Base-by-base conservation (phyloP, 331 rosid genomes). In the Arachis monticola region DNA sequence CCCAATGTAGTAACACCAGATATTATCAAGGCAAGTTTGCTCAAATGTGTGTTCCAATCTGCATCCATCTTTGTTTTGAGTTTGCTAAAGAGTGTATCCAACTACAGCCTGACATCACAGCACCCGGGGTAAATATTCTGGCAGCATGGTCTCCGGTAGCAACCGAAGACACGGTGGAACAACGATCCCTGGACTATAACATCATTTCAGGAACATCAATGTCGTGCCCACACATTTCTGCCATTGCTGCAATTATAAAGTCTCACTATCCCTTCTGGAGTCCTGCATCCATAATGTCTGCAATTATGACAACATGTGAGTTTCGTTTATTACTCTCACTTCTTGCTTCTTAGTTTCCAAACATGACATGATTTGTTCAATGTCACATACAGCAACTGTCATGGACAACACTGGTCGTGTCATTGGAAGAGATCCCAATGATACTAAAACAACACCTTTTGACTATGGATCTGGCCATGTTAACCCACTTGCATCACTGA, bases 61-160 rank as follows among this genome's bases (percentile, higher is more conserved):
- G 3, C 5, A 44, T 65, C 77, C 56, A 41, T 31, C 45, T 35
- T 35, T 35, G 40, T 3, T 38, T 38, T 38, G 5, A 48, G 2
- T 9, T 41, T 40, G 31, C 45, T 55, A 62, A 41, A 69, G 79
- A 63, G 13, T 48, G 57, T 52, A 45, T 74, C 63, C 67, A 79
- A 69, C 65, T 65, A 87, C 86, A 88, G 91, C 97, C 92, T 62
- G 89, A 91, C 68, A 77, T 85, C 52, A 84, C 91, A 69, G 92
- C 77, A 73, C 92, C 89, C 5, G 92, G 94, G 44, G 77, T 88
- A 85, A 88, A 88, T 70, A 84, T 87, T 62, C 79, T 88, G 78
- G 94, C 92, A 82, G 89, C 94, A 81, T 91, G 94, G 87, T 87
- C 96, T 64, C 96, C 89, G 3, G 74, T 77, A 0, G 69, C 86